Evolutionary conservation across 2,329 filamentous ascomycete species (phyloP), one percentile per base, ranked within the genome.

Genomic region (Epicoccum sorghinum): DNA sequence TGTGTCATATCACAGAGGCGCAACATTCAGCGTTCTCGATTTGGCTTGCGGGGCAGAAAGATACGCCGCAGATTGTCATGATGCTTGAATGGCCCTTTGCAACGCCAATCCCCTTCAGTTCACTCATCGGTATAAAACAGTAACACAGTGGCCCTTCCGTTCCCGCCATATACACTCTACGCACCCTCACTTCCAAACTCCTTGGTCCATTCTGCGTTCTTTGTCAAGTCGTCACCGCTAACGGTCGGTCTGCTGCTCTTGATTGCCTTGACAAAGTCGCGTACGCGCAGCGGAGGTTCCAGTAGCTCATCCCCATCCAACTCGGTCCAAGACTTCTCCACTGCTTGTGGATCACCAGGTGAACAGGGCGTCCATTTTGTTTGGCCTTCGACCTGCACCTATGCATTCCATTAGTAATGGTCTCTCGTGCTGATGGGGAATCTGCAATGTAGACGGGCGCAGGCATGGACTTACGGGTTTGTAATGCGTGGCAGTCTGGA

Each of bases 401-500:
- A 60, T 35, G n/a, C 9, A 29, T 29, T 2, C 13, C 14, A 9
- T 43, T 33, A 45, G 30, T 10, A 24, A 33, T 6, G 2, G 6
- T 7, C 9, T 5, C 23, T 3, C n/a, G 2, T 13, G n/a, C 4
- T 4, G 41, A 9, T 8, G 12, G 25, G 27, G 10, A 33, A 12
- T 5, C 7, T 29, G 27, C 9, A 7, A 33, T 33, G 32, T 33
- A 33, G 32, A 33, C 13, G 32, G 7, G 52, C 27, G 63, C 25
- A n/a, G 35, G 35, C 5, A 37, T 37, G n/a, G 23, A 23, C 72
- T 45, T 80, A 93, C 93, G 80, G 90, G 88, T 76, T 97, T 97
- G 78, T 98, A 99, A 79, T 99, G 95, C 47, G 95, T 99, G 14
- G 95, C 93, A 60, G 93, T 96, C 75, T 98, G 89, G 64, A 99